Conservation (phyloP, 2,329 filamentous ascomycete genomes). For the Xylaria sp. region DNA sequence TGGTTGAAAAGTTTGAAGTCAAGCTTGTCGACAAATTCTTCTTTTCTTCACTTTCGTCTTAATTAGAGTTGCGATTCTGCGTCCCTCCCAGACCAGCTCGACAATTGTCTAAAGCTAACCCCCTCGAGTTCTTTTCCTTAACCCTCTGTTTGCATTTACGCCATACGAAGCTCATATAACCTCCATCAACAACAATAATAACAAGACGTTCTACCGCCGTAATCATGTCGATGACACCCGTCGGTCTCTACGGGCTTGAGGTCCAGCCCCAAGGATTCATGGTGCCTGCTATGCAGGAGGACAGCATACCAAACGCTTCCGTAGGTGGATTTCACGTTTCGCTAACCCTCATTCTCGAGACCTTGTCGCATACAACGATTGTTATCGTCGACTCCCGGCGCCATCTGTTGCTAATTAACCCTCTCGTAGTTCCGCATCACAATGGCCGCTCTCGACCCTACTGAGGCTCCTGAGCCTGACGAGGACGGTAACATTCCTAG, state of each 20-base stretch:
- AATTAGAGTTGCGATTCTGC: constrained; percentile 16
- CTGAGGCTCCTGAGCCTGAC: constrained; percentile 75
- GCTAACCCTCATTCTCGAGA: background rate
- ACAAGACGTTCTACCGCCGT: constrained; percentile 19
- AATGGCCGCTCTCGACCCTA: constrained; percentile 97
- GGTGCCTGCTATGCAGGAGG: constrained; percentile 79
- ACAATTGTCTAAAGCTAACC: background rate
- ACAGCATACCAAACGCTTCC: constrained; percentile 74
- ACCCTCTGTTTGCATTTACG: constrained; percentile 28
- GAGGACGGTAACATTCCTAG: constrained; percentile 69
- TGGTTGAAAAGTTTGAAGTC: constrained; percentile 36
- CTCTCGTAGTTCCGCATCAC: constrained; percentile 86
- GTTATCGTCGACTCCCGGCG: background rate
- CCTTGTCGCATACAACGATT: background rate
- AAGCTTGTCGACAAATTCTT: constrained; percentile 14
- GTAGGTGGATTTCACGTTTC: constrained; percentile 63
- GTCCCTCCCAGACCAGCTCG: background rate
- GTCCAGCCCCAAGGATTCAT: constrained; percentile 87
- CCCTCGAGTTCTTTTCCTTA: background rate
- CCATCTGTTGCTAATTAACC: constrained; percentile 45
- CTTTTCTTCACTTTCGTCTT: constrained; percentile 21
- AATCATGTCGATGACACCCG: constrained; percentile 69
- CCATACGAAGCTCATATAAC: constrained; percentile 14
- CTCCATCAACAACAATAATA: constrained; percentile 27
- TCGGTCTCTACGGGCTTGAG: constrained; percentile 91